Evolutionary conservation across 2,329 filamentous ascomycete species (phyloP), one percentile per base, ranked within the genome.

Genomic region (Tolypocladium paradoxum): DNA sequence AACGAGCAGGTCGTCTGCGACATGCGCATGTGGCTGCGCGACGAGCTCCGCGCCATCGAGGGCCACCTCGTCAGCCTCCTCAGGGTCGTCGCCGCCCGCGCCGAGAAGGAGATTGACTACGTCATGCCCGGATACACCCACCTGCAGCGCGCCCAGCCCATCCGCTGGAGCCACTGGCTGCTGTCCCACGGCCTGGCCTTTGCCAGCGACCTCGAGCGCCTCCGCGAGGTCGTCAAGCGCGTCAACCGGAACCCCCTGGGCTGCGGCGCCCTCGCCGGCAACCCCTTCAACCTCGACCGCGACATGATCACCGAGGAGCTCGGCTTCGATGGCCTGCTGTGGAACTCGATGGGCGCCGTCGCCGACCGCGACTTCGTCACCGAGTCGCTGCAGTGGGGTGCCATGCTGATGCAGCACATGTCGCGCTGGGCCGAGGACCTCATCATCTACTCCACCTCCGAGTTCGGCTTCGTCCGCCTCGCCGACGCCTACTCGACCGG

Each of bases 1-100:
- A 96, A 96, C 65, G 90, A 96, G 71, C 90, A 96, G 72, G 83
- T 95, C 53, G 90, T 85, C 48, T 91, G 86, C 24, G 90, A 95
- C 64, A 92, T 96, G 87, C 84, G 90, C 56, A 75, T 96, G 68
- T 96, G 90, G 90, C 72, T 95, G 57, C 79, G 89, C 45, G 84
- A 91, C 58, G 79, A 87, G 72, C 74, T 96, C 54, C 78, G 77
- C 53, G 75, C 76, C 58, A 81, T 95, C 50, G 88, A 95, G 61
- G 68, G 61, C 36, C 82, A 84, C 61, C 76, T 96, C 5, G 75
- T 82, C 45, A 78, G 81, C 52, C 79, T 95, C 60, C 73, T 96
- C 40, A 75, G 81, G 62, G 85, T 90, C 48, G 81, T 84, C 16
- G 78, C 83, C 36, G 73, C 74, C 48, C 80, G 88, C 31, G 87